phyloP scores from a whole-genome alignment of 495 filamentous ascomycete species.

The Beverwykella pulmonaria region DNA sequence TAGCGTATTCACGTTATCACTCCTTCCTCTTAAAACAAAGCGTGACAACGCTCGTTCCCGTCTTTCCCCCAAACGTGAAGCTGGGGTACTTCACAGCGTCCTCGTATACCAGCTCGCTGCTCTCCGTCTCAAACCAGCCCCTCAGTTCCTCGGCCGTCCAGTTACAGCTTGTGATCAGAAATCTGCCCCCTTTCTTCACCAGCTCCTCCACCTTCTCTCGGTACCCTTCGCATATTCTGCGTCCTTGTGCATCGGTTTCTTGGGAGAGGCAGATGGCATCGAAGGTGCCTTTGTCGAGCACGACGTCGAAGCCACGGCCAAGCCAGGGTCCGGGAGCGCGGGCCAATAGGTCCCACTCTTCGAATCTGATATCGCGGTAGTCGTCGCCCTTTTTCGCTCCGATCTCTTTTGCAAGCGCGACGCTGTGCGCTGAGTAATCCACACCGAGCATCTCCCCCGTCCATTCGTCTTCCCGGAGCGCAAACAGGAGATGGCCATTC shows the following conservation, averaged over 20 bases:
- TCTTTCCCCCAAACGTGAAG: slow-evolving; percentile 82
- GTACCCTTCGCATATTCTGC: slow-evolving; percentile 73
- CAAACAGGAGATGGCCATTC: slow-evolving; percentile 85
- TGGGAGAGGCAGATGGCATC: slow-evolving; percentile 81
- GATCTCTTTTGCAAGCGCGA: slow-evolving; percentile 64
- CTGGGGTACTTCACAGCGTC: slow-evolving; percentile 76
- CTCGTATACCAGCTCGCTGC: slow-evolving; percentile 55
- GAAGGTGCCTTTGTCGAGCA: slow-evolving; percentile 96
- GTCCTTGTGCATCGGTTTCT: slow-evolving; percentile 57
- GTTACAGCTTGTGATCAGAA: slow-evolving; percentile 93
- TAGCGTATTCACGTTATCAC: background rate
- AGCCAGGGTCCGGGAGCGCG: slow-evolving; percentile 46
- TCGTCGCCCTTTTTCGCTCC: slow-evolving; percentile 28
- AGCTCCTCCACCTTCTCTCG: slow-evolving; percentile 63
- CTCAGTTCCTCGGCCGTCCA: slow-evolving; percentile 91
- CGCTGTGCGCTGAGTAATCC: slow-evolving; percentile 77
- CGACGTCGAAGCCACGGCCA: slow-evolving; percentile 69
- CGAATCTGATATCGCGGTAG: slow-evolving; percentile 59
- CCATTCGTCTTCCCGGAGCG: slow-evolving; percentile 58
- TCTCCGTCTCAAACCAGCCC: slow-evolving; percentile 65
- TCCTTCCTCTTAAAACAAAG: slow-evolving; percentile 67
- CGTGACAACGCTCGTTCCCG: slow-evolving; percentile 82
- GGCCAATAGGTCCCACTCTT: slow-evolving; percentile 74
- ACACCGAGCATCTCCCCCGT: slow-evolving; percentile 74
- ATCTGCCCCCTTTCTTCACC: slow-evolving; percentile 67